These are phyloP conservation scores for Penicillium paradoxum DNA, from an alignment of 495 filamentous ascomycete species.

Conservation along the genomic window DNA sequence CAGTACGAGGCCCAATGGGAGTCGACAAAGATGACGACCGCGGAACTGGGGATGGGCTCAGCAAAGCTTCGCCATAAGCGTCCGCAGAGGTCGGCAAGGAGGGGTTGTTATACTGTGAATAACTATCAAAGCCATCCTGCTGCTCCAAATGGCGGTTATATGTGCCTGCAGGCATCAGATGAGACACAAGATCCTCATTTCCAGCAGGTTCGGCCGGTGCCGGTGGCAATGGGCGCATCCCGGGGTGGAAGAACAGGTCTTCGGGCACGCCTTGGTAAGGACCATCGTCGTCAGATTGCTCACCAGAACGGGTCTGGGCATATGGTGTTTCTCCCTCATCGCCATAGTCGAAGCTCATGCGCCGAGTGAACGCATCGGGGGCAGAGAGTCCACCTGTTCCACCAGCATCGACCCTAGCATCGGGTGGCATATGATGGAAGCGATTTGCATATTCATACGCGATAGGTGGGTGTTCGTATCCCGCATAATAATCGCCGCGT, in stretches of 20 bases:
- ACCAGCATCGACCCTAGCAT: slow-evolving; percentile 67
- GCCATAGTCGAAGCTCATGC: slow-evolving; percentile 90
- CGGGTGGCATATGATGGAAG: slow-evolving; percentile 50
- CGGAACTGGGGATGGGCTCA: slow-evolving; percentile 58
- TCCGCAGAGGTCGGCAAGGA: slow-evolving; percentile 42
- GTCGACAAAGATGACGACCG: slow-evolving; percentile 81
- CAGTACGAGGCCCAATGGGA: slow-evolving; percentile 71
- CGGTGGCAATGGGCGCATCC: slow-evolving; percentile 77
- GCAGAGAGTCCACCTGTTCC: slow-evolving; percentile 82
- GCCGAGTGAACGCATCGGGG: slow-evolving; percentile 56
- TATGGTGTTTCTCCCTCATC: slow-evolving; percentile 59
- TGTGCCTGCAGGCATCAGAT: slow-evolving; percentile 53
- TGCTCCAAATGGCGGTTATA: slow-evolving; percentile 42
- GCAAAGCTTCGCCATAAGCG: slow-evolving; percentile 40
- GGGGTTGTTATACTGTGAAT: slow-evolving; percentile 41
- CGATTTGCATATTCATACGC: slow-evolving; percentile 53
- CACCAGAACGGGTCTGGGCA: slow-evolving; percentile 48
- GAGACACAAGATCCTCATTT: slow-evolving; percentile 39
- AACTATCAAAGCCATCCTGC: slow-evolving; percentile 26
- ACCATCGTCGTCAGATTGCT: slow-evolving; percentile 51
- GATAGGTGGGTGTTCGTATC: slow-evolving; percentile 41
- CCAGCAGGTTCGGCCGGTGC: slow-evolving; percentile 55
- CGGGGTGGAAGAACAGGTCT: slow-evolving; percentile 93
- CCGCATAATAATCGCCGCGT: slow-evolving; percentile 32
- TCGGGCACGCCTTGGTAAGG: slow-evolving; percentile 62